A percentile compares a stretch with the other conserved stretches of the same genome.
These are phyloP conservation scores for Abelmoschus esculentus DNA, from an alignment of 345 rosid genomes.

Conservation along the genomic window DNA sequence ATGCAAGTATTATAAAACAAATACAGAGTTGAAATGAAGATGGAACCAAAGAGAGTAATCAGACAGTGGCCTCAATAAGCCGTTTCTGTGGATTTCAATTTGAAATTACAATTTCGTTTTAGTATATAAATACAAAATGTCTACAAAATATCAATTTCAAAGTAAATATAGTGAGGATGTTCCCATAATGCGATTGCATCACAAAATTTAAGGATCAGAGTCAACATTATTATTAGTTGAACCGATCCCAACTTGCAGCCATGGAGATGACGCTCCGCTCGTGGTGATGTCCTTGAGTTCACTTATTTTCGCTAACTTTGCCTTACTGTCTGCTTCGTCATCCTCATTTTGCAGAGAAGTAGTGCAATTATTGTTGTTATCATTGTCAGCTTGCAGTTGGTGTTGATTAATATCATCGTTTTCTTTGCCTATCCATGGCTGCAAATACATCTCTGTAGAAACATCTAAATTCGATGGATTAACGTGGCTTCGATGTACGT, in stretches of 20 bases:
- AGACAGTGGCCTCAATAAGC: too few species aligned
- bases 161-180: not conserved
- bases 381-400: conserved; percentile 17
- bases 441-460: conserved; percentile 35
- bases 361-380: conserved; percentile 2
- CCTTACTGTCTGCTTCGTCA: conserved; percentile 57
- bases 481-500: not conserved
- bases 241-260: conserved; percentile 83
- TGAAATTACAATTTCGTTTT: not conserved
- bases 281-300: conserved; percentile 45
- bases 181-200: not conserved
- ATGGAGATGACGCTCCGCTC: conserved; percentile 47
- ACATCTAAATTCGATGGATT: conserved; percentile 22
- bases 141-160: not conserved
- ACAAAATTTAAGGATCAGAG: conserved; percentile 23
- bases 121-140: not conserved
- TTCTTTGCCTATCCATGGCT: conserved; percentile 33
- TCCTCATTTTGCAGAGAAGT: conserved; percentile 29
- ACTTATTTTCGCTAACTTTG: conserved; percentile 54
- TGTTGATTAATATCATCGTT: conserved; percentile 3
- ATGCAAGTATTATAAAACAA: too few species aligned
- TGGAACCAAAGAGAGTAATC: too few species aligned
- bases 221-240: conserved; percentile 33
- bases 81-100: not conserved
- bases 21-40: too few species aligned